Evolutionary conservation across 1,284 basidiomycete genomes (phyloP).

Genomic region (Wolfiporia cocos): DNA sequence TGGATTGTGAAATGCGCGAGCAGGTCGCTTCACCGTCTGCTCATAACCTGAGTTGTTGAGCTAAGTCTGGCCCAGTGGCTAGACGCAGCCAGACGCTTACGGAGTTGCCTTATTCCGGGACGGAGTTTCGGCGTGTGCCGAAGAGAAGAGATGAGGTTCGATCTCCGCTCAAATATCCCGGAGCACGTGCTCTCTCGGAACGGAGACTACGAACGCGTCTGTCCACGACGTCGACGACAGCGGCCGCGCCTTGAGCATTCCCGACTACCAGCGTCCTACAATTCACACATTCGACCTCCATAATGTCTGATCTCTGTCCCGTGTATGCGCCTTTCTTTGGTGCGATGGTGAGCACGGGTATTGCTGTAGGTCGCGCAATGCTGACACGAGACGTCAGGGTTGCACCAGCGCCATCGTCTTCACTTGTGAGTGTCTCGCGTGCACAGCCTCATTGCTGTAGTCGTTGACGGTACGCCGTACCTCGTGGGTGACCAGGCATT

Average conservation of each 20-base stretch:
- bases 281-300: too few species aligned
- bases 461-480: too few species aligned
- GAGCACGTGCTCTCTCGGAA: too few species aligned
- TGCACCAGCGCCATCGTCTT: conserved; percentile 97
- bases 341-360: conserved; percentile 68
- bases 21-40: too few species aligned
- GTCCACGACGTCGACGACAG: conserved; percentile 4
- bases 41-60: too few species aligned
- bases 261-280: conserved; percentile 14
- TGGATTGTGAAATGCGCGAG: too few species aligned
- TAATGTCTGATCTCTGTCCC: conserved; percentile 90
- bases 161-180: too few species aligned
- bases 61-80: too few species aligned
- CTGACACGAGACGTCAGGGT: conserved; percentile 47
- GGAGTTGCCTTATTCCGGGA: not conserved
- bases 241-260: not conserved
- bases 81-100: too few species aligned
- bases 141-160: too few species aligned
- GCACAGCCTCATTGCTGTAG: conserved; percentile 21
- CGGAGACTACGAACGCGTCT: too few species aligned
- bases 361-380: conserved; percentile 1
- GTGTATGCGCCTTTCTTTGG: conserved; percentile 98
- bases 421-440: conserved; percentile 70
- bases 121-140: conserved; percentile 7
- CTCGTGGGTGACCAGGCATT: too few species aligned